Conservation (phyloP, 202 grass and related monocot species). For the Eragrostis tef region DNA sequence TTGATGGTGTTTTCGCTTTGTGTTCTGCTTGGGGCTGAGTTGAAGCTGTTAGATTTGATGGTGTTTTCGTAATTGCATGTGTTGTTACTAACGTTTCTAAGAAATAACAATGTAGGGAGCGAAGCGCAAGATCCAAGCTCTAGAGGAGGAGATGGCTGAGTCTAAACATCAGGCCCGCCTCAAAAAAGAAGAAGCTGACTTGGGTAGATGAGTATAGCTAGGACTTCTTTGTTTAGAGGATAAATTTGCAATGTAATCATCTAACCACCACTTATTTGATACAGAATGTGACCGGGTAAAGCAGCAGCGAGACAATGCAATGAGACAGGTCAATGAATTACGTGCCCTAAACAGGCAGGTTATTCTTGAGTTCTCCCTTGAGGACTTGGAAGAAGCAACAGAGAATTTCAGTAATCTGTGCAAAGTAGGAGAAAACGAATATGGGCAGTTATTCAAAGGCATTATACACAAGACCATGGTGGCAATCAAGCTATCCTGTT, state of each 20-base stretch:
- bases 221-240: neutral
- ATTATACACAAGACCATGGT: slow-evolving; percentile 33
- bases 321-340: slow-evolving; percentile 44
- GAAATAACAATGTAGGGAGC: slow-evolving; percentile 13
- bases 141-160: slow-evolving; percentile 36
- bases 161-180: neutral
- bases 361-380: slow-evolving; percentile 34
- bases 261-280: slow-evolving; percentile 15
- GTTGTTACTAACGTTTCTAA: neutral
- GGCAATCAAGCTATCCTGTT: slow-evolving; percentile 46
- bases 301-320: slow-evolving; percentile 39
- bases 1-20: too few relatives aligned
- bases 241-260: neutral
- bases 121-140: slow-evolving; percentile 7
- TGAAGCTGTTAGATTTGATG: too few relatives aligned
- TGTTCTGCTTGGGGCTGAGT: too few relatives aligned
- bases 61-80: neutral
- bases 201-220: slow-evolving; percentile 19
- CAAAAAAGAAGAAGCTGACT: slow-evolving; percentile 15
- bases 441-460: slow-evolving; percentile 44
- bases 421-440: slow-evolving; percentile 45
- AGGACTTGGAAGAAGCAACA: slow-evolving; percentile 44
- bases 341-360: slow-evolving; percentile 5
- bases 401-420: slow-evolving; percentile 33
- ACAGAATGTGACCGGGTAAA: slow-evolving; percentile 39